Base-by-base conservation (phyloP, 2,329 filamentous ascomycete species). In the Blumeriella jaapii region DNA sequence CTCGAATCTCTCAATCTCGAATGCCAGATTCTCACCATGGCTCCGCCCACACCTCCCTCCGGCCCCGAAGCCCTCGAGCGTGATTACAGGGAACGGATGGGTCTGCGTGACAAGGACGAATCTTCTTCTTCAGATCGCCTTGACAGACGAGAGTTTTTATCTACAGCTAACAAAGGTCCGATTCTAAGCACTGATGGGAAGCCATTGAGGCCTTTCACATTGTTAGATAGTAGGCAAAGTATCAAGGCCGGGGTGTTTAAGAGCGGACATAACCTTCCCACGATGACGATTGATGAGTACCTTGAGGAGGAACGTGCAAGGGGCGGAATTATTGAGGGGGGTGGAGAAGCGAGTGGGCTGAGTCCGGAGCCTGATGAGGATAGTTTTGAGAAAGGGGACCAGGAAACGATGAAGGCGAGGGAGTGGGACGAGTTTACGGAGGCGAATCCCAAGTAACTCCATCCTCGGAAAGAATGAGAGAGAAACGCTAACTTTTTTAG, bases 261-360 rank as follows among this genome's bases (percentile, higher is more conserved):
- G 36, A 75, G 85, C 0, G 85, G 91, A 6, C 91, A 98, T 57
- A 95, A 84, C 59, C 63, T 98, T 39, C 91, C 91, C 1, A 96
- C 91, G 3, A 96, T 98, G 91, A 83, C 76, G 1, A 95, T 98
- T 42, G 91, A 98, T 50, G 91, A 98, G 62, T 98, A 96, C 54
- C 66, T 98, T 11, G 91, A 93, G 34, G 89, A 96, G 59, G 91
- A 96, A 63, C 71, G 72, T 53, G 71, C 73, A 47, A 68, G 82
- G 43, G 91, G 91, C 11, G 84, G 84, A 13, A 87, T 98, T 39
- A 83, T 96, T 36, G 82, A 95, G 54, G 91, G 87, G 22, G 86
- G 86, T 18, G 87, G 87, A 12, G 82, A 82, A 51, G 74, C 79
- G 46, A 82, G 77, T 48, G 74, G 71, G 11, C 62, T 74, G 16